Evolutionary conservation across 257 asterid species (phyloP).

Genomic region (Solanum virginianum): DNA sequence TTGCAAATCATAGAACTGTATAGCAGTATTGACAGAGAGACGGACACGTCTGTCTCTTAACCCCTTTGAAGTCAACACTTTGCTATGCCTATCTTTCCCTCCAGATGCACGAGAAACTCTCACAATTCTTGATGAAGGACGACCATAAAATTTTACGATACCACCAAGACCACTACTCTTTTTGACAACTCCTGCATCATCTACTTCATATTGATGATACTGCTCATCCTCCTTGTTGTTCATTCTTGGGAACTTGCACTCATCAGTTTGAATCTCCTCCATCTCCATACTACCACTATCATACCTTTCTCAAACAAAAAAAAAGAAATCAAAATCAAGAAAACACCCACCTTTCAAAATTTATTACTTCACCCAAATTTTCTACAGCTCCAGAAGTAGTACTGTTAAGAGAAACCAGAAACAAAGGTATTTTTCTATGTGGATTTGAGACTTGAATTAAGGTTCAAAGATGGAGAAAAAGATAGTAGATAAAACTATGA

Average conservation of each 20-base stretch:
- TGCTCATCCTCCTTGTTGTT: conserved; percentile 32
- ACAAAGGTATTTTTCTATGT: neutral
- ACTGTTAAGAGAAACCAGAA: neutral
- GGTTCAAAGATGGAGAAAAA: conserved; percentile 11
- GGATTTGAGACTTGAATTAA: conserved; percentile 3
- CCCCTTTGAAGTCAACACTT: conserved; percentile 70
- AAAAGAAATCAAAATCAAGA: neutral
- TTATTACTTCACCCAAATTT: neutral
- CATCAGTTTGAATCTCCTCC: conserved; percentile 28
- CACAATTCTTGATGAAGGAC: conserved; percentile 55
- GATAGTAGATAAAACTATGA: conserved; percentile 8
- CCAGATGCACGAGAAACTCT: conserved; percentile 78
- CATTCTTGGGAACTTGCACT: conserved; percentile 29
- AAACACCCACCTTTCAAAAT: neutral
- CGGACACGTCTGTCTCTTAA: conserved; percentile 71
- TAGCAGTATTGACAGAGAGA: conserved; percentile 69
- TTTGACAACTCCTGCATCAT: conserved; percentile 29
- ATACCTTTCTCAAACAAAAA: conserved; percentile 24
- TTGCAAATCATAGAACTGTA: conserved; percentile 76
- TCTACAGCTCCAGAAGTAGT: neutral
- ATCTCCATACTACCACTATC: conserved; percentile 44
- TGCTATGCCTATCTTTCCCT: conserved; percentile 77
- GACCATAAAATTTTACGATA: conserved; percentile 29
- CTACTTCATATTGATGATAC: conserved; percentile 28
- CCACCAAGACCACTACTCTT: conserved; percentile 21